Percentiles rank a stretch among this genome's conserved stretches.
These are phyloP conservation scores for Plasmodium billcollinsi DNA, from an alignment of 169 alveolate species.

Conservation along the genomic window DNA sequence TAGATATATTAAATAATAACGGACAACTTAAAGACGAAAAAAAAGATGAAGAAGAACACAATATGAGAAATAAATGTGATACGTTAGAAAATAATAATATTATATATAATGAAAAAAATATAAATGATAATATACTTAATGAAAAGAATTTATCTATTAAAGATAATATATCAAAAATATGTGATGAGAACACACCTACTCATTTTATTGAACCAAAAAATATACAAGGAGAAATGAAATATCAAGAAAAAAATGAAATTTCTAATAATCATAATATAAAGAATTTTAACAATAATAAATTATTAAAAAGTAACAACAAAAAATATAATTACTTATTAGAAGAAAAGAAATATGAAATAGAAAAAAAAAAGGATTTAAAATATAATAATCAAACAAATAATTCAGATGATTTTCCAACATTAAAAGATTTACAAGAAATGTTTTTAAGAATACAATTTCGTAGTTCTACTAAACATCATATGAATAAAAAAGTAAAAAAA, in stretches of 20 bases:
- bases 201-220: not conserved
- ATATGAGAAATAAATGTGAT: not conserved
- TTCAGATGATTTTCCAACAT: constrained; percentile 58
- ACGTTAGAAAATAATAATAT: not conserved
- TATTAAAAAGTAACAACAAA: not conserved
- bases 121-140: not conserved
- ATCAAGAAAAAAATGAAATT: not conserved
- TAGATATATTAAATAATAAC: not conserved
- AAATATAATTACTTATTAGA: not conserved
- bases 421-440: constrained; percentile 76
- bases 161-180: too few relatives aligned
- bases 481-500: constrained; percentile 19
- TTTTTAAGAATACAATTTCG: constrained; percentile 74
- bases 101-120: not conserved
- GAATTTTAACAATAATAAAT: not conserved
- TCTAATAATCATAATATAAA: not conserved
- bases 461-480: constrained; percentile 36
- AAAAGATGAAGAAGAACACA: not conserved
- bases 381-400: constrained; percentile 4
- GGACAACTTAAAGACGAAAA: not conserved
- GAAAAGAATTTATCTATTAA: not conserved
- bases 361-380: constrained; percentile 5
- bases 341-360: constrained; percentile 8
- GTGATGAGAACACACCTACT: not conserved
- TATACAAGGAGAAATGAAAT: not conserved